Evolutionary conservation across 2,329 filamentous ascomycete genomes (phyloP), one percentile per base, ranked within the genome.

Genomic region (Penicillium sp.): DNA sequence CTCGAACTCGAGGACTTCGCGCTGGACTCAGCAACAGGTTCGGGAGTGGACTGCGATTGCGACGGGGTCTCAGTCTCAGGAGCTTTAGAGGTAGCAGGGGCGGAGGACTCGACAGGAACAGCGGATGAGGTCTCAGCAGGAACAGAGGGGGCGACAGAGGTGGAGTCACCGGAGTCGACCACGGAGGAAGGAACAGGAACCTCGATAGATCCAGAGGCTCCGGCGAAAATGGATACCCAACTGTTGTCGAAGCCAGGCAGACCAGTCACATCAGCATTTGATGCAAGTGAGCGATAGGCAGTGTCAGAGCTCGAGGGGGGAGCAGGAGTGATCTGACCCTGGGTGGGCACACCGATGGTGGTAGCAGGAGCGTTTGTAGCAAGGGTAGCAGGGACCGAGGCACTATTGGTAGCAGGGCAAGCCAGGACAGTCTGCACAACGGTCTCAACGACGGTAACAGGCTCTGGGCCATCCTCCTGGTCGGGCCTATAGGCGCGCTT

Each of bases 341-440:
- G 43, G 20, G 47, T 23, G 15, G 32, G 38, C 3, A 37, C 23
- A 37, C 47, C 33, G 5, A 4, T 10, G 15, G 8, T 20, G 15
- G 8, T 3, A 1, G 51, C 28, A 7, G 46, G 43, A 2, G 32
- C 39, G 6, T 53, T 49, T 9, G 40, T 47, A 4, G 54, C 56
- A 3, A 50, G 41, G 10, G 43, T 49, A 18, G 39, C 37, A 7
- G 54, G n/a, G 15, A 40, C 13, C 9, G 33, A 29, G 7, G 32
- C 45, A 37, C 38, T 41, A 1, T 47, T 18, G 3, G 46, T 44
- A 1, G 59, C 57, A 6, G 55, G 38, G 39, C 64, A 67, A 23
- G 54, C 59, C 12, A 50, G 42, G 1, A 66, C 51, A 9, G 64
- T 66, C 28, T 66, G 48, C 1, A 62, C 49, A 9, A 69, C 61